These are phyloP conservation scores for Sclerotiophoma versabilis DNA, from an alignment of 2,329 filamentous ascomycete species.

Conservation along the genomic window DNA sequence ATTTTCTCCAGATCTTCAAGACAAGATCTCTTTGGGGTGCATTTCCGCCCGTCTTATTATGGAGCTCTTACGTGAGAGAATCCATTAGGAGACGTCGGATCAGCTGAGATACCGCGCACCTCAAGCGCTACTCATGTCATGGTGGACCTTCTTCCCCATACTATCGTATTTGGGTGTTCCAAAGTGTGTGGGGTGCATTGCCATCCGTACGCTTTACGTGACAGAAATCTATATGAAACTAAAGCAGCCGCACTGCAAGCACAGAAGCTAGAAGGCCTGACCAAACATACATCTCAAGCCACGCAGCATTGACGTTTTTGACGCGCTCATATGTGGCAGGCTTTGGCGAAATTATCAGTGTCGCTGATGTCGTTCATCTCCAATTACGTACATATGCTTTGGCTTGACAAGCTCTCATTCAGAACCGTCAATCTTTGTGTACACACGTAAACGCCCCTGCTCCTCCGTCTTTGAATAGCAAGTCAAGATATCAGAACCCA, in stretches of 20 bases:
- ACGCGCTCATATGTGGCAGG: neutral
- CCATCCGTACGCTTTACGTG: slow-evolving; percentile 3
- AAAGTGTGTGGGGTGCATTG: neutral
- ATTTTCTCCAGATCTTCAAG: slow-evolving; percentile 7
- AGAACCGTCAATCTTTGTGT: neutral
- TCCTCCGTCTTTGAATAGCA: neutral
- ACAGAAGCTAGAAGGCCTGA: neutral
- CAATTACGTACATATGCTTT: neutral
- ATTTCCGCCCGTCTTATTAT: slow-evolving; percentile 19
- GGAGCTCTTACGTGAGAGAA: slow-evolving; percentile 20
- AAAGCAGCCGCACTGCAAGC: neutral
- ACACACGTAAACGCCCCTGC: neutral
- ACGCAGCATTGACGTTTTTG: slow-evolving; percentile 1
- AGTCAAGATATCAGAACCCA: neutral
- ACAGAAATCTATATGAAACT: neutral
- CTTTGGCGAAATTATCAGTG: slow-evolving; percentile 1
- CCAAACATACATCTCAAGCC: neutral
- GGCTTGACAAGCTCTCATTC: neutral
- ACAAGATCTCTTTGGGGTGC: slow-evolving; percentile 6
- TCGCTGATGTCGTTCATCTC: neutral
- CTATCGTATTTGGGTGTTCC: neutral
- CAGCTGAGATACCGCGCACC: neutral
- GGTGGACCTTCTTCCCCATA: neutral
- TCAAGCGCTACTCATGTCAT: neutral
- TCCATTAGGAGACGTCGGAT: neutral